Percentiles rank a stretch among this genome's conserved stretches.
These are phyloP conservation scores for Oemleria cerasiformis DNA, from an alignment of 306 rosid genomes.

Conservation along the genomic window DNA sequence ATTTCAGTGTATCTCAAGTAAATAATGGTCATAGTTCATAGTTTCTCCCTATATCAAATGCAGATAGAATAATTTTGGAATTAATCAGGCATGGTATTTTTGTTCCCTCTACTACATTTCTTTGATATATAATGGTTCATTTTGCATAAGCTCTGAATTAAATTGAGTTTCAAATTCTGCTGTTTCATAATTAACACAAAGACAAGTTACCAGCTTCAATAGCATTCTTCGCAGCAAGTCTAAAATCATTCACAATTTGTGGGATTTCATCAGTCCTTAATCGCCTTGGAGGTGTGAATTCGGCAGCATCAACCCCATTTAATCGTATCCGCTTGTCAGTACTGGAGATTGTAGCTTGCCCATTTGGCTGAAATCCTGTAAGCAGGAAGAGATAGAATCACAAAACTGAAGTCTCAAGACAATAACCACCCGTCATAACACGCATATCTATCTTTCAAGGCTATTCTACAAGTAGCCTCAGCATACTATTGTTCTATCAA, in stretches of 20 bases:
- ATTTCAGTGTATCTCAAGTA: neutral
- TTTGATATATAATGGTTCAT: neutral
- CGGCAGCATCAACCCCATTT: slow-evolving; percentile 40
- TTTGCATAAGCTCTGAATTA: neutral
- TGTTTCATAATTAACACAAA: neutral
- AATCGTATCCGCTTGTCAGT: slow-evolving; percentile 3
- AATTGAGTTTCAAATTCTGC: neutral
- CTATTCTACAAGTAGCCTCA: too few species aligned
- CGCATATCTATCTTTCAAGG: too few species aligned
- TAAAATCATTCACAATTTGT: slow-evolving; percentile 52
- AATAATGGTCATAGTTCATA: neutral
- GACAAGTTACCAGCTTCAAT: slow-evolving; percentile 64
- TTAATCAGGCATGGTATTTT: neutral
- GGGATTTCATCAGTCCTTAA: slow-evolving; percentile 62
- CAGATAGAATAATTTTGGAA: neutral
- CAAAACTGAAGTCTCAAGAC: neutral
- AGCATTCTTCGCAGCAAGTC: slow-evolving; percentile 58
- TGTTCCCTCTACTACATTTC: neutral
- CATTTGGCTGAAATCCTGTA: slow-evolving; percentile 53
- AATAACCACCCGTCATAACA: too few species aligned
- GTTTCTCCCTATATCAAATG: neutral
- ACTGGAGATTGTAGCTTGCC: slow-evolving; percentile 42
- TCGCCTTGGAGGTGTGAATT: slow-evolving; percentile 55
- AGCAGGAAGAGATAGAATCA: neutral
- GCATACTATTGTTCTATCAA: too few species aligned